Base-by-base conservation (phyloP, 768 basidiomycete genomes). In the Pleurotus salmoneostramineus region DNA sequence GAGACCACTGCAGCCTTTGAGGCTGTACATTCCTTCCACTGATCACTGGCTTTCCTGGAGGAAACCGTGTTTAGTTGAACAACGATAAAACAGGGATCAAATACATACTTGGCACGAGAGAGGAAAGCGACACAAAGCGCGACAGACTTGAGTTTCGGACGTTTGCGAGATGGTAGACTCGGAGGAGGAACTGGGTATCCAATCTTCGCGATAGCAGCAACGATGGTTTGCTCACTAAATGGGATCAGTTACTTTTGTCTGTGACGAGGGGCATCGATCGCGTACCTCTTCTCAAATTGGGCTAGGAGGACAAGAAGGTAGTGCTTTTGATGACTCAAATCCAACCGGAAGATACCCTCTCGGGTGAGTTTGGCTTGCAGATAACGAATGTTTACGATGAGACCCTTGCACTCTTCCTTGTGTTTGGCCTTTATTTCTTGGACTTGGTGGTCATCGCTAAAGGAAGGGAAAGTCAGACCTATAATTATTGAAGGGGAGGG, bases 341-440 rank as follows among this genome's bases (percentile, higher is more conserved):
- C 87, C 58, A 77, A 77, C 35, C 96, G 83, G 77, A 97, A 83
- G 0, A 79, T 78, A 7, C 87, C 83, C 73, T 99, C 97, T 27
- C 96, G 82, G 2, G 84, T 89, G 71, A 88, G 95, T 67, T 93
- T 93, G 56, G 90, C 89, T 69, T 98, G 96, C 63, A 98, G 78
- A 71, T 97, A 98, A 43, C 80, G 82, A 58, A 97, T 93, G 69
- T 97, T 93, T 6, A 92, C 83, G 50, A 98, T 85, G 15, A 98
- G 76, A 6, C 93, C 93, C 67, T 94, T 95, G 75, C 90, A 89
- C 68, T 98, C 94, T 61, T 84, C 83, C 61, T 89, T 91, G 67
- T 94, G 92, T 69, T 84, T 86, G 2, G 73, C 63, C 62, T 80
- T 85, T 61, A 91, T 65, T 10, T 75, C 73, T 2, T 77, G 75